Percentiles rank a stretch among this genome's conserved stretches.
phyloP scores from a whole-genome alignment of 2,329 filamentous ascomycete species.

The Cladophialophora bantiana region DNA sequence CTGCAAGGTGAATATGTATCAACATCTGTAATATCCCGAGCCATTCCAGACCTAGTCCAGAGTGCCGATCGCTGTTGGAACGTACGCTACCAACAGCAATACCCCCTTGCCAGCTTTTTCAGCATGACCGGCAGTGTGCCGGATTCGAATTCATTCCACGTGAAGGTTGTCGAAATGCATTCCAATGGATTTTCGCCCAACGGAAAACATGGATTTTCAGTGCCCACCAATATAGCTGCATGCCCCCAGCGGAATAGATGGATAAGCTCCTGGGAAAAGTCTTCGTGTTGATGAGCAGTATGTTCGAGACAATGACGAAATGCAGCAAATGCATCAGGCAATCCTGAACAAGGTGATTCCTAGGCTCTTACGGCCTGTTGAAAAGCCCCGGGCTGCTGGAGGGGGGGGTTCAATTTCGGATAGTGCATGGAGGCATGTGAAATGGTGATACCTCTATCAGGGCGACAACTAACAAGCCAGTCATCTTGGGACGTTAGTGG shows the following conservation, averaged over 20 bases:
- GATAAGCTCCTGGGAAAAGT: slow-evolving; percentile 44
- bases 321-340: not conserved
- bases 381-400: too few relatives aligned
- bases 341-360: slow-evolving; percentile 43
- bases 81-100: not conserved
- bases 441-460: slow-evolving; percentile 49
- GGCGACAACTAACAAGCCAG: slow-evolving; percentile 40
- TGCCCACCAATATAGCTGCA: slow-evolving; percentile 42
- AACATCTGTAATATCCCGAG: not conserved
- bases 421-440: slow-evolving; percentile 54
- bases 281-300: slow-evolving; percentile 27
- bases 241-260: slow-evolving; percentile 6
- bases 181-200: not conserved
- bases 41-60: not conserved
- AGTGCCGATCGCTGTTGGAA: not conserved
- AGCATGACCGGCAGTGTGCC: not conserved
- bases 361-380: slow-evolving; percentile 39
- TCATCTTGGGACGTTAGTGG: slow-evolving; percentile 49
- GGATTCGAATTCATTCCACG: not conserved
- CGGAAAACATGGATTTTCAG: slow-evolving; percentile 44
- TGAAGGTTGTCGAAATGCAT: not conserved
- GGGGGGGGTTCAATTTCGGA: slow-evolving; percentile 40
- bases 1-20: not conserved
- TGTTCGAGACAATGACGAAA: not conserved
- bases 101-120: not conserved